Conservation (phyloP, 2,329 filamentous ascomycete genomes). For the Ilyonectria robusta region DNA sequence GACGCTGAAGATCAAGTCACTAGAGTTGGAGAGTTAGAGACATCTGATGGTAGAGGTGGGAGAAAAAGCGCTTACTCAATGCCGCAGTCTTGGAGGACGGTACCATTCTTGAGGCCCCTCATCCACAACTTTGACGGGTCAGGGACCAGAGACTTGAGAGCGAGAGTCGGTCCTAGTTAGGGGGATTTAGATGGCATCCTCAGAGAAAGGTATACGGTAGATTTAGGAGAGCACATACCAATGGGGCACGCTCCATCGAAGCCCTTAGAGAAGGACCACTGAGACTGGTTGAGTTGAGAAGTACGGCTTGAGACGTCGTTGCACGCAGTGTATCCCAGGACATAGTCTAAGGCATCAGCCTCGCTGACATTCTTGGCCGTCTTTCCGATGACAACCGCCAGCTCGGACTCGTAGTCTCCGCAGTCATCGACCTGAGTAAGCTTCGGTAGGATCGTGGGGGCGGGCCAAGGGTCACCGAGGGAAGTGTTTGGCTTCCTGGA, state of each 20-base stretch:
- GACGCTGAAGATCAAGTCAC: constrained; percentile 74
- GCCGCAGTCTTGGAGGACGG: constrained; percentile 41
- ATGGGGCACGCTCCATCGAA: constrained; percentile 71
- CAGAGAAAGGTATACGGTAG: not conserved
- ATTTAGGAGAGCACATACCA: constrained; percentile 27
- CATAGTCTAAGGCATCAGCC: constrained; percentile 69
- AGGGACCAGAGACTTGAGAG: constrained; percentile 67
- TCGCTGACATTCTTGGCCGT: constrained; percentile 68
- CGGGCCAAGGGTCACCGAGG: constrained; percentile 68
- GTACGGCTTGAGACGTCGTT: constrained; percentile 71
- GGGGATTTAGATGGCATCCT: constrained; percentile 7
- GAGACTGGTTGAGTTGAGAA: constrained; percentile 46
- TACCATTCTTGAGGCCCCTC: constrained; percentile 69
- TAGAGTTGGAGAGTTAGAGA: constrained; percentile 43
- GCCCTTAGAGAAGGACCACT: constrained; percentile 67
- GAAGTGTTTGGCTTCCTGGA: constrained; percentile 65
- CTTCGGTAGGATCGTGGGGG: constrained; percentile 67
- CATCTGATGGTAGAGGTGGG: not conserved
- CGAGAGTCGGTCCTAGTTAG: constrained; percentile 74
- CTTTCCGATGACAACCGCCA: constrained; percentile 69
- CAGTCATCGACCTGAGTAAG: constrained; percentile 63
- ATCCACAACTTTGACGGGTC: constrained; percentile 71
- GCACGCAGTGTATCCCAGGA: constrained; percentile 74
- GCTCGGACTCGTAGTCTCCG: constrained; percentile 72
- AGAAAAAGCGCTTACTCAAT: constrained; percentile 36